These are phyloP conservation scores for Coemansia sp. DNA, from an alignment of 192 early-diverging fungal genomes.

Conservation along the genomic window DNA sequence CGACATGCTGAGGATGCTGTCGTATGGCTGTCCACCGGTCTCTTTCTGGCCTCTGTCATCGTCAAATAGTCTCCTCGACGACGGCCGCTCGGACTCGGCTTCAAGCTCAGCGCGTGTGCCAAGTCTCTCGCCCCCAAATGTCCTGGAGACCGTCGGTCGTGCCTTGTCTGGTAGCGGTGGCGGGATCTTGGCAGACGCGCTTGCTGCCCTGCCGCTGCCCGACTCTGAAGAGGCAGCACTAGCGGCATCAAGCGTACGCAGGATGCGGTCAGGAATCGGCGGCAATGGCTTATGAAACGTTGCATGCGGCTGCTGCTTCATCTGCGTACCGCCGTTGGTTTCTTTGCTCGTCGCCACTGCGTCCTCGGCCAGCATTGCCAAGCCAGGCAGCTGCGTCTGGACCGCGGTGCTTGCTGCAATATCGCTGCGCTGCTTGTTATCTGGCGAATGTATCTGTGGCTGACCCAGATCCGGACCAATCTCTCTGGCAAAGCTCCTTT, in stretches of 20 bases:
- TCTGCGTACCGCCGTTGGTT: constrained; percentile 8
- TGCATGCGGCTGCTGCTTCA: neutral
- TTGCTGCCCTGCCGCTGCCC: constrained; percentile 6
- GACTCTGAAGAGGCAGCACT: neutral
- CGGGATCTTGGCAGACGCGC: constrained; percentile 4
- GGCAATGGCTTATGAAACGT: constrained; percentile 30
- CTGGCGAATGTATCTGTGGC: neutral
- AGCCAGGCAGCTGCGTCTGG: constrained; percentile 22
- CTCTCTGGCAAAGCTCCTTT: no score
- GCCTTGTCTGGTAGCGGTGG: constrained; percentile 41
- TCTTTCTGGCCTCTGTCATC: neutral
- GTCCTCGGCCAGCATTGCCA: constrained; percentile 37
- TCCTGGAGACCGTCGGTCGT: constrained; percentile 35
- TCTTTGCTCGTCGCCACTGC: constrained; percentile 18
- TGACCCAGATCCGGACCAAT: no score
- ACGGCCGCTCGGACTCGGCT: constrained; percentile 34
- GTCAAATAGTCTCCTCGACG: constrained; percentile 38
- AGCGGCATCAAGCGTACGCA: constrained; percentile 26
- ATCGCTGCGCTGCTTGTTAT: neutral
- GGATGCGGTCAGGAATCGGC: constrained; percentile 38
- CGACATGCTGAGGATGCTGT: constrained; percentile 14
- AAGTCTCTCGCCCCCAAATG: constrained; percentile 28
- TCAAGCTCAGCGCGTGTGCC: constrained; percentile 25
- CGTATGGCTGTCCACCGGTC: neutral
- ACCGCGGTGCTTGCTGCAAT: neutral